These are phyloP conservation scores for Phoma sp. DNA, from an alignment of 2,329 filamentous ascomycete species.

Conservation along the genomic window DNA sequence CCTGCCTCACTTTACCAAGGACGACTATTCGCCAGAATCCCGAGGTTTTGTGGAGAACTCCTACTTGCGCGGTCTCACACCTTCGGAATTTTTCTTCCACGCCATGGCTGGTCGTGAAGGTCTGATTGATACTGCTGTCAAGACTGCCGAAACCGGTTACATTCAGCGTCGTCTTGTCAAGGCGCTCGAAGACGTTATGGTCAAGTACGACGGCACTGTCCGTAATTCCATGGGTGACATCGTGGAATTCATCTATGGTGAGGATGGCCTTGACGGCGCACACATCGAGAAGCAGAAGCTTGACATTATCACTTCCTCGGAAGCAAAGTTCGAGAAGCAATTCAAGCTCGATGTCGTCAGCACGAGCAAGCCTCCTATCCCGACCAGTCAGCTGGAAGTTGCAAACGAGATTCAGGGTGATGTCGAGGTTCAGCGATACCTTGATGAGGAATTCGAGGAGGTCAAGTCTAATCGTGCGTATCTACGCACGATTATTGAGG, in stretches of 20 bases:
- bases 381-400: conserved; percentile 78
- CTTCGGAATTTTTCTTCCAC: conserved; percentile 98
- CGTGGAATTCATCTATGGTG: conserved; percentile 95
- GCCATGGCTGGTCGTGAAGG: conserved; percentile 99
- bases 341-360: conserved; percentile 90
- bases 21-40: conserved; percentile 96
- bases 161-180: conserved; percentile 98
- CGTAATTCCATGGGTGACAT: conserved; percentile 96
- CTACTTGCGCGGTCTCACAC: conserved; percentile 92
- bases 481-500: conserved; percentile 69
- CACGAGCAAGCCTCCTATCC: conserved; percentile 67
- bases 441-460: conserved; percentile 87
- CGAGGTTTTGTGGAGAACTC: conserved; percentile 99
- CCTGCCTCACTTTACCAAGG: conserved; percentile 97
- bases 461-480: conserved; percentile 75
- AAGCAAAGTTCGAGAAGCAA: conserved; percentile 76
- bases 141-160: conserved; percentile 98
- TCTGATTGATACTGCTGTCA: conserved; percentile 99
- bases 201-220: conserved; percentile 96
- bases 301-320: conserved; percentile 81
- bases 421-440: conserved; percentile 80
- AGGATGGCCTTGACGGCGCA: conserved; percentile 93
- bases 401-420: conserved; percentile 87
- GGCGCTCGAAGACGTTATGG: conserved; percentile 95
- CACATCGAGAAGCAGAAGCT: conserved; percentile 92